phyloP scores from a whole-genome alignment of 345 rosid genomes.

The Corchorus olitorius region DNA sequence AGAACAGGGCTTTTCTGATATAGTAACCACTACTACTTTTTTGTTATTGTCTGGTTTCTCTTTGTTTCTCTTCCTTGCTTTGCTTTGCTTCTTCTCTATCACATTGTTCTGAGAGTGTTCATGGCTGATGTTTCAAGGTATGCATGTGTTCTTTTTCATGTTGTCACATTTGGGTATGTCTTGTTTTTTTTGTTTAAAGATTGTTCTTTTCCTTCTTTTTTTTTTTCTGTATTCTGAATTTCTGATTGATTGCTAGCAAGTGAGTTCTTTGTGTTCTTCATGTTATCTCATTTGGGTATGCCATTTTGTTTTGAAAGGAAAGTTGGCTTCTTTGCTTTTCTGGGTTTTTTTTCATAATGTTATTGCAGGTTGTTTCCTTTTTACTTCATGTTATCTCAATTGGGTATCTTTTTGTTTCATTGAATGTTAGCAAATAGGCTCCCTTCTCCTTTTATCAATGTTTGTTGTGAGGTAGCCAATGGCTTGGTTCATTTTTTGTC shows the following conservation, averaged over 20 bases:
- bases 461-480: not conserved
- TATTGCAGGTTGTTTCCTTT: constrained; percentile 3
- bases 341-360: not conserved
- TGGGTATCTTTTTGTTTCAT: not conserved
- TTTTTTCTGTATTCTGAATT: not conserved
- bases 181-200: not conserved
- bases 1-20: constrained; percentile 21
- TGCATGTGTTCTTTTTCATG: constrained; percentile 30
- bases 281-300: not conserved
- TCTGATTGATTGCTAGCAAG: not conserved
- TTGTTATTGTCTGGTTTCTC: not conserved
- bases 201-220: not conserved
- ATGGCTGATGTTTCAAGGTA: constrained; percentile 40
- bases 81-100: constrained; percentile 2
- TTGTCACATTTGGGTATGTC: constrained; percentile 37
- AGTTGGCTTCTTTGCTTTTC: not conserved
- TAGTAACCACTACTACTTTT: constrained; percentile 9
- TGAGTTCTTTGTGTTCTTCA: not conserved
- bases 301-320: not conserved
- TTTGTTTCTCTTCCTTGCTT: not conserved
- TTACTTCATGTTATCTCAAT: not conserved
- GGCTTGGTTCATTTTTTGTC: not conserved
- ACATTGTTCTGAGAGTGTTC: constrained; percentile 16
- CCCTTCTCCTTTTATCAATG: not conserved
- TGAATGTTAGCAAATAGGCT: not conserved